Evolutionary conservation across 2,329 filamentous ascomycete genomes (phyloP), one percentile per base, ranked within the genome.

Genomic region (Alternaria conjuncta): DNA sequence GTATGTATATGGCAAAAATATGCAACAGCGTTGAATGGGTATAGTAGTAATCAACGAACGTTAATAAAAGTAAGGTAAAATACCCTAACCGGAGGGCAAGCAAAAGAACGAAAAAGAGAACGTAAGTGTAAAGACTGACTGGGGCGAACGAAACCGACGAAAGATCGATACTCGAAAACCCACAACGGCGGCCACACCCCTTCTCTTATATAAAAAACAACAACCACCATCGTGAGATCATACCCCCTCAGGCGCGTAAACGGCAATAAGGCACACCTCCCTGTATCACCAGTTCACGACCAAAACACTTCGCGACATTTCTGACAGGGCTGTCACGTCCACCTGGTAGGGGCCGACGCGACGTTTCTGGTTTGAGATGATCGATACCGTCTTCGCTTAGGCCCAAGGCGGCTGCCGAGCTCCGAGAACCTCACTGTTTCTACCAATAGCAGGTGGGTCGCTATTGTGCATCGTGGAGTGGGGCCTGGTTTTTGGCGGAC

Each of bases 291-390:
- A 47, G 59, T 44, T 60, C 60, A 63, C 44, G 12, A 47, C 59
- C 49, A 53, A 47, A 30, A 30, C 49, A 49, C 49, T 44, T 58
- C 20, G 50, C 30, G 56, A 58, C 45, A 58, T 47, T 51, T 28
- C 30, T 60, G 57, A 60, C 68, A 68, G 65, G 63, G 63, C 57
- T 61, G 61, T 54, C 63, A 60, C 53, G 55, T 55, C 57, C 51
- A 21, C 30, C 32, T 46, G 56, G 57, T 46, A 32, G 55, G 63
- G 43, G 49, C 57, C 54, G 10, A 11, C 54, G 60, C 64, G 61
- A 66, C 64, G 57, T 21, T 47, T 50, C 18, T 32, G 53, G 64
- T 66, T 66, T 66, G 64, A 66, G 57, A 55, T 55, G 44, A 54
- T 26, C 50, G 32, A 30, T 53, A 26, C 49, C 57, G 51, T 41